Base-by-base conservation (phyloP, 2,329 filamentous ascomycete species). In the Fusarium neocosmosporiellum region DNA sequence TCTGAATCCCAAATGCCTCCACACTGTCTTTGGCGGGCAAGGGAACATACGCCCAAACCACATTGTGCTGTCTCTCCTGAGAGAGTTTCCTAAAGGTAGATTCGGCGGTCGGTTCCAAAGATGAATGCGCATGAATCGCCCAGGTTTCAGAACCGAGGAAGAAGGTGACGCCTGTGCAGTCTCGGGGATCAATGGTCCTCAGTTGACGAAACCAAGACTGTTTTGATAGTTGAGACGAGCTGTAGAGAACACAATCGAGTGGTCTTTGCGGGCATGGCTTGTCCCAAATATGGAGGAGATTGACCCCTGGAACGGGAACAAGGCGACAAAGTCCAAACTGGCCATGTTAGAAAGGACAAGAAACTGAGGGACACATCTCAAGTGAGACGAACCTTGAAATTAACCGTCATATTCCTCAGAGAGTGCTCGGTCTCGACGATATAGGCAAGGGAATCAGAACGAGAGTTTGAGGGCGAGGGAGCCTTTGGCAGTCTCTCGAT, bases 161-260 rank as follows among this genome's bases (percentile, higher is more conserved):
- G 33, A 65, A 65, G 2, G 63, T 65, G n/a, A 65, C 16, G 13
- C 63, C 63, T 20, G 55, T 65, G 33, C 63, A 60, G n/a, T 60
- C 54, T 24, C 55, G 63, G n/a, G 63, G 63, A 8, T 65, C 43
- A 9, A 65, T 53, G 6, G 54, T 65, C 24, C n/a, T 43, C 6
- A 65, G 16, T 43, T 65, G 63, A 20, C 27, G 46, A 31, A 50
- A 50, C 46, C 46, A 50, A 20, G 18, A 29, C 3, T 50, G 27
- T 9, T 50, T 29, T 29, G 46, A 31, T 31, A 50, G 10, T n/a
- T 8, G 27, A 4, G 46, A n/a, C 3, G 46, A 50, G 2, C 27
- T 29, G 4, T 50, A 50, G 6, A 50, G 46, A 20, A 50, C 10
- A 31, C 24, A 50, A 2, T 50, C 46, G 10, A 13, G 3, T 3